Percentiles rank a stretch among this genome's conserved stretches.
Conservation (phyloP, 352 stramenopile genomes). For the Phytophthora aleatoria region DNA sequence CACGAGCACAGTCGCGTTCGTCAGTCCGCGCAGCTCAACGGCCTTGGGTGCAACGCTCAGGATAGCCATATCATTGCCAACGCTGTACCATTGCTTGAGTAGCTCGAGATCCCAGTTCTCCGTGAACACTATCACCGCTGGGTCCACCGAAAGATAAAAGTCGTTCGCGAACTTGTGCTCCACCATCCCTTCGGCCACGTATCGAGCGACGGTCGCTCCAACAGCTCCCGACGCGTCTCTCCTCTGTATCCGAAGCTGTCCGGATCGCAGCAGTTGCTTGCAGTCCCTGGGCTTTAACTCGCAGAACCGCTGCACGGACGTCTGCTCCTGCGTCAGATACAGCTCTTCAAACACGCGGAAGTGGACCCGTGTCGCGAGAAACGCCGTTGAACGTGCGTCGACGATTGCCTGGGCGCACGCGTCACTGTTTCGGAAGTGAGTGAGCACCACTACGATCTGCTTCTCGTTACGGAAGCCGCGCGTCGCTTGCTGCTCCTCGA, state of each 20-base stretch:
- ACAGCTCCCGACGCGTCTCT: slow-evolving; percentile 64
- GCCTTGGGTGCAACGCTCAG: slow-evolving; percentile 74
- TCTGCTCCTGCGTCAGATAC: slow-evolving; percentile 55
- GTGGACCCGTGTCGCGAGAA: slow-evolving; percentile 49
- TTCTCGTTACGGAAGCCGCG: slow-evolving; percentile 73
- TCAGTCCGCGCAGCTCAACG: slow-evolving; percentile 45
- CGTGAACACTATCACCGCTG: slow-evolving; percentile 64
- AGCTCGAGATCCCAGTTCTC: slow-evolving; percentile 75
- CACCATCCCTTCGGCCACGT: slow-evolving; percentile 73
- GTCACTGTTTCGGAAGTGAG: slow-evolving; percentile 62
- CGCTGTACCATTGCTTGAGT: slow-evolving; percentile 81
- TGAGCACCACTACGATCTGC: slow-evolving; percentile 76
- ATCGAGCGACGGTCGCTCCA: slow-evolving; percentile 57
- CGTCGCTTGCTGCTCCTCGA: slow-evolving; percentile 7
- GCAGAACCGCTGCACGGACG: slow-evolving; percentile 70
- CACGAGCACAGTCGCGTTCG: slow-evolving; percentile 51
- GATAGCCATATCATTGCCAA: slow-evolving; percentile 82
- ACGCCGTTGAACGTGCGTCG: slow-evolving; percentile 46
- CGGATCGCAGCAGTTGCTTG: slow-evolving; percentile 46
- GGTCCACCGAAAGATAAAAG: slow-evolving; percentile 82
- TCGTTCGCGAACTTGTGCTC: slow-evolving; percentile 41
- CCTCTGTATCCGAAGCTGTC: slow-evolving; percentile 55
- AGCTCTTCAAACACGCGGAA: slow-evolving; percentile 83
- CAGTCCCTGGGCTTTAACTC: slow-evolving; percentile 52
- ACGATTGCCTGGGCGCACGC: slow-evolving; percentile 61